Evolutionary conservation across 2,329 filamentous ascomycete species (phyloP).

Genomic region (Aspergillus sp.): DNA sequence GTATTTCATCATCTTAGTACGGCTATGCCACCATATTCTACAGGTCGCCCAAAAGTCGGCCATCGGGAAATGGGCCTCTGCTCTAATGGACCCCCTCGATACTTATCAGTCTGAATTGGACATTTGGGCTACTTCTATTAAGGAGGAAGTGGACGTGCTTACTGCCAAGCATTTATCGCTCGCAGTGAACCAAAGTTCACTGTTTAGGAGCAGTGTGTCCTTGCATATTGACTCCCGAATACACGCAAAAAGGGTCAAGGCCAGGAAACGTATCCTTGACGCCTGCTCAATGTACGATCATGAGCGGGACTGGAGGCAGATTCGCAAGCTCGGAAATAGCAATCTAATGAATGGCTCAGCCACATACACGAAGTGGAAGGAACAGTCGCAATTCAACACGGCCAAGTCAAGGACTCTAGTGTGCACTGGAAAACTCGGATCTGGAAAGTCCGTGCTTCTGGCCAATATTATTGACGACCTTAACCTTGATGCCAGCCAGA

Average conservation of each 20-base stretch:
- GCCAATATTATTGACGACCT: slow-evolving; percentile 1
- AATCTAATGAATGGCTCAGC: neutral
- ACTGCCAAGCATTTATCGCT: neutral
- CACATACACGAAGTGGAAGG: neutral
- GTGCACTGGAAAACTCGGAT: neutral
- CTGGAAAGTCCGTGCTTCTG: neutral
- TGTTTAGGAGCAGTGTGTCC: neutral
- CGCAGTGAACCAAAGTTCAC: neutral
- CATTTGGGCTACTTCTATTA: neutral
- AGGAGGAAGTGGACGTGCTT: neutral
- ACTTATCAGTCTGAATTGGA: neutral
- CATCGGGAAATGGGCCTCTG: neutral
- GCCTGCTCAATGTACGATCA: neutral
- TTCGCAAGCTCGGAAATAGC: neutral
- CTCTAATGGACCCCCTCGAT: neutral
- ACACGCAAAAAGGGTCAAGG: neutral
- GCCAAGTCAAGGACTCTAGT: neutral
- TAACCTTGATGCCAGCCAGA: neutral
- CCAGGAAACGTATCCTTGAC: neutral
- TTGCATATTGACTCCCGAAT: neutral
- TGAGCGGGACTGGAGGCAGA: neutral
- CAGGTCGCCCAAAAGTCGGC: neutral
- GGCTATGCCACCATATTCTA: neutral
- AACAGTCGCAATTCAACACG: neutral
- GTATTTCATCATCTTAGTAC: neutral